These are phyloP conservation scores for Holtermannia corniformis DNA, from an alignment of 768 basidiomycete species.

Conservation along the genomic window DNA sequence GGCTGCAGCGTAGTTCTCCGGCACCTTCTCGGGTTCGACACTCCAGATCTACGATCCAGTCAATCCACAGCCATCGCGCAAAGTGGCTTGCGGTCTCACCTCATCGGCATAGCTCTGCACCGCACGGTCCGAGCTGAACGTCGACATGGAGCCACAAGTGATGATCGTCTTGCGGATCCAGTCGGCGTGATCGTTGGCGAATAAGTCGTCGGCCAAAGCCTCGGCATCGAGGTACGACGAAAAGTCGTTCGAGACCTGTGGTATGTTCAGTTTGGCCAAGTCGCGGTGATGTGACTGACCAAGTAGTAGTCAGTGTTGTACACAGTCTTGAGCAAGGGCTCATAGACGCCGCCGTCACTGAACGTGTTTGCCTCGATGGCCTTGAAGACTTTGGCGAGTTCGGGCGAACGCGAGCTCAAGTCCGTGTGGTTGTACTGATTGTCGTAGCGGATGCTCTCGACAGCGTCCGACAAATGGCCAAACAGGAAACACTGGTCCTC, in stretches of 20 bases:
- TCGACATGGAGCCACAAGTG: conserved; percentile 64
- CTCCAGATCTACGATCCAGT: conserved; percentile 19
- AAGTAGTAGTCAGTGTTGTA: conserved; percentile 35
- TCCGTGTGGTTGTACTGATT: conserved; percentile 75
- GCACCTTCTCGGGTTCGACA: conserved; percentile 27
- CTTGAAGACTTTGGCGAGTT: conserved; percentile 67
- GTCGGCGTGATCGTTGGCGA: conserved; percentile 59
- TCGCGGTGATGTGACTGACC: too few species aligned
- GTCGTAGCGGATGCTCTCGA: conserved; percentile 76
- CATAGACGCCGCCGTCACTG: conserved; percentile 63
- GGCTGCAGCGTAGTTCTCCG: conserved; percentile 17
- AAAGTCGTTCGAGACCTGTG: conserved; percentile 75
- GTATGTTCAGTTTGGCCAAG: conserved; percentile 72
- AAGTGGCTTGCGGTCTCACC: conserved; percentile 11
- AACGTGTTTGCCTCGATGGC: conserved; percentile 68
- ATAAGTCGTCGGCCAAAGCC: conserved; percentile 78
- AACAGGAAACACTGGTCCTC: conserved; percentile 82
- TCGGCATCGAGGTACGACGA: conserved; percentile 83
- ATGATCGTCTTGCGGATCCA: conserved; percentile 69
- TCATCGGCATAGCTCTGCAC: conserved; percentile 82
- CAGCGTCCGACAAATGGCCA: conserved; percentile 42
- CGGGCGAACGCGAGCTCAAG: conserved; percentile 72
- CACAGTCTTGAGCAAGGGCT: conserved; percentile 47
- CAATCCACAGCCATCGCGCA: not conserved
- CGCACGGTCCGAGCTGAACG: conserved; percentile 89